Base-by-base conservation (phyloP, 129 eudicot species). In the Calendula officinalis region DNA sequence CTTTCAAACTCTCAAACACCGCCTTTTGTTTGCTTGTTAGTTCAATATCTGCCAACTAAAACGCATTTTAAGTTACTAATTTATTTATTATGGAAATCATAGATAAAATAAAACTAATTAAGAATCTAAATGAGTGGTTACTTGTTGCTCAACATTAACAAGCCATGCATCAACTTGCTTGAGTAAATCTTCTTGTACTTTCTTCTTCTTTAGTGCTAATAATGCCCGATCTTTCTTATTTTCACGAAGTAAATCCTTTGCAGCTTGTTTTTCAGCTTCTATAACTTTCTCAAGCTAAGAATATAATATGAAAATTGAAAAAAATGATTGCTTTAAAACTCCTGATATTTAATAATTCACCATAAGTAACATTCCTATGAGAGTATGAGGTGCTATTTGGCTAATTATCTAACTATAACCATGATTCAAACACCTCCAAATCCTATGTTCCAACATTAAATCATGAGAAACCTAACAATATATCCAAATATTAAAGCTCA, bases 221-320 rank as follows among this genome's bases (percentile, higher is more conserved):
- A 91, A 81, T 7, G 98, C 98, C 72, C 91, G 85, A 2, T 91
- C 98, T 77, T 91, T 91, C 84, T 81, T 91, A 91, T 88, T 91
- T 69, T 91, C 98, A 72, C 95, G 98, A 59, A 91, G 79, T 70
- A 91, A 73, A 71, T 88, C 96, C 74, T 80, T 88, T 39, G 98
- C 98, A 65, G 96, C 98, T 83, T 88, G 91, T 74, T 83, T 91
- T 78, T 91, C 98, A 69, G 98, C 98, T 61, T 91, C 95, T 27
- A 91, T 91, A 56, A 91, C 98, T 53, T 82, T 86, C 50, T 91
- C 98, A 44, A 91, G 82, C 98, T 91, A 74, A 79, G 78, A 57
- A 16, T 70, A 22, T 38, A 46, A 58, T 33, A 49, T 45, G 49
- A 48, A 43, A 73, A 8, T 36, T 56, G 59, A 65, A 38, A 10